phyloP scores from a whole-genome alignment of 805 yeast species.

The Grigorovia jiainica region DNA sequence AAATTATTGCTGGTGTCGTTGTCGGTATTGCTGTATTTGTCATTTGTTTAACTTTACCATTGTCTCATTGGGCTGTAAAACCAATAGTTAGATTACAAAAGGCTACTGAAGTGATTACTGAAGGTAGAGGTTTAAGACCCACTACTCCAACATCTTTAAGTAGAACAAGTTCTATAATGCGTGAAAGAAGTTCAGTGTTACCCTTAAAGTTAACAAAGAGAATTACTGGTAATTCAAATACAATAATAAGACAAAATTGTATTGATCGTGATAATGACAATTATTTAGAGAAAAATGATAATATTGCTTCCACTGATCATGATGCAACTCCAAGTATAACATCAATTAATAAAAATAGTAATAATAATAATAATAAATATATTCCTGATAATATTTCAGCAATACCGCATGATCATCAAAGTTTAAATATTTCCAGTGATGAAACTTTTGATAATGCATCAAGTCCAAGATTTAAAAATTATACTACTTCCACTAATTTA shows the following conservation, averaged over 20 bases:
- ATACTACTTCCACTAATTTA: constrained; percentile 28
- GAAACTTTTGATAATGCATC: constrained; percentile 3
- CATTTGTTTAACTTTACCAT: constrained; percentile 66
- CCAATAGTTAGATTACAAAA: constrained; percentile 73
- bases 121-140: constrained; percentile 33
- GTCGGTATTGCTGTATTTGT: constrained; percentile 69
- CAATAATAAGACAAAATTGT: no score
- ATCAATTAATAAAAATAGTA: no score
- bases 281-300: no score
- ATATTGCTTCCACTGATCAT: not conserved
- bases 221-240: no score
- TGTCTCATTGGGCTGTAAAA: constrained; percentile 75
- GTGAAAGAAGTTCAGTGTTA: constrained; percentile 4
- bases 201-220: constrained; percentile 1
- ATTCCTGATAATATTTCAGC: not conserved
- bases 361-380: not conserved
- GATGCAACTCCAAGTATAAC: not conserved
- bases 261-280: no score
- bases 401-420: constrained; percentile 1
- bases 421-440: not conserved
- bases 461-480: constrained; percentile 13
- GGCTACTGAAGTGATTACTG: constrained; percentile 58
- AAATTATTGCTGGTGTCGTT: constrained; percentile 68
- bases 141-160: constrained; percentile 15
- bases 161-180: constrained; percentile 15